Base-by-base conservation (phyloP, 345 rosid species). In the Erysimum cheiranthoides region DNA sequence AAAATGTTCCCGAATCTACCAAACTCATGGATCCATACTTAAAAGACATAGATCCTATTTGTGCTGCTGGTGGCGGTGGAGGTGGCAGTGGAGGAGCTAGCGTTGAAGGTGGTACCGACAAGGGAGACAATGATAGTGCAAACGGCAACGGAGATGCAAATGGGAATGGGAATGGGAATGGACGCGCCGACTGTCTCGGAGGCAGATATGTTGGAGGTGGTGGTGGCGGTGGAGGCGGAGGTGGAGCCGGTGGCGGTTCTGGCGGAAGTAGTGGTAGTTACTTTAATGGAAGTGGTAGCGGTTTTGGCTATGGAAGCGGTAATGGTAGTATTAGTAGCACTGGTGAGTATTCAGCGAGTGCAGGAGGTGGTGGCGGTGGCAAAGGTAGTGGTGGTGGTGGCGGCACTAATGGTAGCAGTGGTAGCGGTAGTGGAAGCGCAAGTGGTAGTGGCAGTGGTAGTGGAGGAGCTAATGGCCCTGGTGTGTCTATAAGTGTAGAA, bases 171-270 rank as follows among this genome's bases (percentile, higher is more conserved):
- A 39, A 68, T 53, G 61, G 38, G 27, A 27, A n/a, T 39, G 73
- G 51, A n/a, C 38, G 61, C 7, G 5, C 16, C 1, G 6, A 68
- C 16, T 68, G 73, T 52, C 36, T 13, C 7, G 62, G 62, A 27
- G 73, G 28, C 6, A 10, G 28, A 3, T 2, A 0, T 5, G 62
- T 16, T 28, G 73, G 73, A 68, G 73, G 73, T 6, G 62, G 73
- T 5, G 73, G 73, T 2, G 61, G 72, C 2, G 72, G 71, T 4
- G 71, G 71, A 18, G 71, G 71, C 4, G 50, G 61, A 8, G 72
- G 72, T 14, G 72, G 66, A 12, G 34, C 18, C 1, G 66, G 50
- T 6, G 50, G 50, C 6, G 66, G 50, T 6, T 16, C 49, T 40
- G 67, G 51, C 10, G 51, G 42, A n/a, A 9, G 5, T 54, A 54